Percentiles rank a stretch among this genome's conserved stretches.
Evolutionary conservation across 2,329 filamentous ascomycete species (phyloP).

Genomic region (Aureobasidium lini): DNA sequence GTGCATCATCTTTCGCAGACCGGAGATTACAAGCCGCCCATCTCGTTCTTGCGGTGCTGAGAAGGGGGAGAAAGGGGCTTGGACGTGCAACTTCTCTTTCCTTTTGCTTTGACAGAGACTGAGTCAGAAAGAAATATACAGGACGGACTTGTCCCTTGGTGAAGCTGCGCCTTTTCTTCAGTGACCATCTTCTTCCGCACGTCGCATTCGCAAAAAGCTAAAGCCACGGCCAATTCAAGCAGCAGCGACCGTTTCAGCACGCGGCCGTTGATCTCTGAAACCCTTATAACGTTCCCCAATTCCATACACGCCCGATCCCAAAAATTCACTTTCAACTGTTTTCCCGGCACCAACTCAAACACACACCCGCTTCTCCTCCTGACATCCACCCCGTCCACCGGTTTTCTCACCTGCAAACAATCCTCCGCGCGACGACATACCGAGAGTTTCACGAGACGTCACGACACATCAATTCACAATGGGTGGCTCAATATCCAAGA

Average conservation of each 20-base stretch:
- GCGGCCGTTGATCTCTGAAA: conserved; percentile 9
- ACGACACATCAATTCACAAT: conserved; percentile 49
- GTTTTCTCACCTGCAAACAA: background rate
- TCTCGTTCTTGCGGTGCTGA: background rate
- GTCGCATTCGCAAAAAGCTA: background rate
- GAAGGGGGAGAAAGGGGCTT: conserved; percentile 10
- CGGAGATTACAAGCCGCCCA: conserved; percentile 9
- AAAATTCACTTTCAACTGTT: background rate
- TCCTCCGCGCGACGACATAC: background rate
- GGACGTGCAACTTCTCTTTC: background rate
- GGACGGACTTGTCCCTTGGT: background rate
- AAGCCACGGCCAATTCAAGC: background rate
- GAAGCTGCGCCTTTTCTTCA: background rate
- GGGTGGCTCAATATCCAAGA: conserved; percentile 85
- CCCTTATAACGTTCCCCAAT: background rate
- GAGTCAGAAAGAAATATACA: background rate
- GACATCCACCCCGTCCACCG: background rate
- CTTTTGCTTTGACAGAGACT: background rate
- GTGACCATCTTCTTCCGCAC: background rate
- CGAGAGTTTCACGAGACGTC: background rate
- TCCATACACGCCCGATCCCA: background rate
- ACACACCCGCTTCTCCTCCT: background rate
- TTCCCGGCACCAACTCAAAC: background rate
- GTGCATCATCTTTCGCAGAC: background rate
- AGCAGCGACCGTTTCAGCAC: conserved; percentile 10